Base-by-base conservation (phyloP, 2,329 filamentous ascomycete species). In the Arachnomyces sp. region DNA sequence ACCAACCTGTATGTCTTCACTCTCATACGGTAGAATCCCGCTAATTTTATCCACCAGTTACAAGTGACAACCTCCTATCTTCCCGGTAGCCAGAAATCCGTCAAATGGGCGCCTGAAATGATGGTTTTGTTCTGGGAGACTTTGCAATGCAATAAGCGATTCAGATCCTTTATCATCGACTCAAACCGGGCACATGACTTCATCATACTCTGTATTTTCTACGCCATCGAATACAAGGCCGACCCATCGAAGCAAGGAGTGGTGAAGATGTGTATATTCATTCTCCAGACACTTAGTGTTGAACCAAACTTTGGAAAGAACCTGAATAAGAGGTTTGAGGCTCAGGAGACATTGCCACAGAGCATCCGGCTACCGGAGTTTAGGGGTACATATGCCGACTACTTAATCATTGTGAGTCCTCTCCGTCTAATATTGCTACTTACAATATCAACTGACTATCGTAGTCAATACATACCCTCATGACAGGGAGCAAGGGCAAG, bases 81-180 rank as follows among this genome's bases (percentile, higher is more conserved):
- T 2, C 88, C 90, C 0, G 86, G 88, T 3, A 82, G 82, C 30
- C 86, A 93, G 53, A 77, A 82, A 35, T 77, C 83, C 0, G 71
- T 86, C 38, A 86, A 85, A 56, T 94, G 90, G 73, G 87, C 89
- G 0, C 89, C 92, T 2, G 92, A 98, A 63, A 93, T 93, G 68
- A 81, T 96, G 40, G 92, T 95, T 76, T 73, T 98, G 2, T 95
- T 96, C 58, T 98, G 92, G 92, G 92, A 98, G 67, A 79, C 87
- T 29, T 79, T 92, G 3, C 92, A 98, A 63, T 95, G 90, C 73
- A 98, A 98, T 66, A 96, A 94, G 65, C 77, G 90, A 43, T 98
- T 98, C 66, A 77, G 92, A 25, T 87, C 88, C 1, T 98, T 95
- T 63, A 92, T 98, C 54, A 90, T 96, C 47, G 92, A 98, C 53